phyloP scores from a whole-genome alignment of 1,284 basidiomycete genomes.

The Puccinia polysora region DNA sequence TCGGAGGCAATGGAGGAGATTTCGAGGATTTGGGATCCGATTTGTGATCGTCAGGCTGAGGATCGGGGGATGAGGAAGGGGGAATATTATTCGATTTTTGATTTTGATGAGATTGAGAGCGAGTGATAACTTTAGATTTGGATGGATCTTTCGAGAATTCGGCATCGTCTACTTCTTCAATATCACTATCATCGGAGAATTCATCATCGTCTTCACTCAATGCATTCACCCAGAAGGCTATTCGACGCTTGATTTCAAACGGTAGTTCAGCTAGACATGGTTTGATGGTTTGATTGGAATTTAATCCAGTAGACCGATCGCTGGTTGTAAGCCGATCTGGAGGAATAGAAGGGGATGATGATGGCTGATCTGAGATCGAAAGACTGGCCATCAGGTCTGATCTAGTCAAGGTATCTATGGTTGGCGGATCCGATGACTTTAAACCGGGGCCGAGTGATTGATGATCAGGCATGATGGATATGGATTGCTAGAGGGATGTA shows the following conservation, averaged over 20 bases:
- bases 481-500: no score
- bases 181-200: slow-evolving; percentile 27
- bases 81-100: neutral
- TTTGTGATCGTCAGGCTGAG: neutral
- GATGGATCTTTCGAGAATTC: slow-evolving; percentile 6
- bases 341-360: no score
- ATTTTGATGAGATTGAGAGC: neutral
- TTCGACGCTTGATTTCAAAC: slow-evolving; percentile 20
- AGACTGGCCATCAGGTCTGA: no score
- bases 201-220: neutral
- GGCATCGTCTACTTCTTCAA: slow-evolving; percentile 24
- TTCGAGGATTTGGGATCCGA: neutral
- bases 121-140: slow-evolving; percentile 7
- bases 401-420: no score
- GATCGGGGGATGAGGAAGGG: neutral
- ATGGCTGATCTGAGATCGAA: no score
- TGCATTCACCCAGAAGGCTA: slow-evolving; percentile 9
- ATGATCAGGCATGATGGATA: no score
- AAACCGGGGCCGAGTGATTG: no score
- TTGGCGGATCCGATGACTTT: no score
- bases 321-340: no score
- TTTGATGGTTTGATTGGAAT: no score
- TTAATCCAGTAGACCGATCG: no score
- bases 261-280: neutral
- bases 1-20: neutral